These are phyloP conservation scores for Staphylotrichum longicolle DNA, from an alignment of 495 filamentous ascomycete genomes.

Conservation along the genomic window DNA sequence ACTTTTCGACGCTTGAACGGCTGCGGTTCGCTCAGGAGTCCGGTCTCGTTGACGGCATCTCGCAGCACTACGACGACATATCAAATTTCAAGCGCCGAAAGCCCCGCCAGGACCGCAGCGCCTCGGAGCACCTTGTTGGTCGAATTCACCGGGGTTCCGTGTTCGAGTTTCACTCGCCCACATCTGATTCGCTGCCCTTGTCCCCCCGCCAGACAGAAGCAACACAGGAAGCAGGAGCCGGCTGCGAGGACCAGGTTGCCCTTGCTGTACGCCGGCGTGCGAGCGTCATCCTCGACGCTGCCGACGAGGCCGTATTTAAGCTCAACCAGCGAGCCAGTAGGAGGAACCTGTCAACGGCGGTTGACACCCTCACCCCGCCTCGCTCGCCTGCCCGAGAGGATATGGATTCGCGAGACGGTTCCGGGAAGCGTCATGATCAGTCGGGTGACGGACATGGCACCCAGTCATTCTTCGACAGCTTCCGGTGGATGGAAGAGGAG, in stretches of 20 bases:
- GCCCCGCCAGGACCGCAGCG: slow-evolving; percentile 33
- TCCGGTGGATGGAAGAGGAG: slow-evolving; percentile 79
- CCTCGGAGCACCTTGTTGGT: slow-evolving; percentile 41
- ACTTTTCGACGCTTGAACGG: slow-evolving; percentile 65
- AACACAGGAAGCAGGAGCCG: slow-evolving; percentile 52
- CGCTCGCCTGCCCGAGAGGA: slow-evolving; percentile 32
- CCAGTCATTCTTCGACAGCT: slow-evolving; percentile 60
- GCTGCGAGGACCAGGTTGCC: slow-evolving; percentile 66
- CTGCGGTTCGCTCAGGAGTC: slow-evolving; percentile 59
- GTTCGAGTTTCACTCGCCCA: slow-evolving; percentile 42
- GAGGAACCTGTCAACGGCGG: slow-evolving; percentile 32
- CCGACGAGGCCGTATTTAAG: slow-evolving; percentile 64
- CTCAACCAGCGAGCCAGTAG: slow-evolving; percentile 44
- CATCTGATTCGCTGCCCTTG: slow-evolving; percentile 63
- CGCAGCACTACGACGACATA: slow-evolving; percentile 45
- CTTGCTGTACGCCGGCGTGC: slow-evolving; percentile 56
- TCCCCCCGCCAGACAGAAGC: slow-evolving; percentile 69
- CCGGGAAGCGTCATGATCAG: slow-evolving; percentile 36
- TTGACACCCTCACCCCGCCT: slow-evolving; percentile 30
- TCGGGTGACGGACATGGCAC: slow-evolving; percentile 41
- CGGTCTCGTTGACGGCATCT: slow-evolving; percentile 37
- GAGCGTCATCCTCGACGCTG: slow-evolving; percentile 65
- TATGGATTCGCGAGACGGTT: slow-evolving; percentile 38
- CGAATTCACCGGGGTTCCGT: slow-evolving; percentile 31
- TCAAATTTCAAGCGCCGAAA: slow-evolving; percentile 42